Base-by-base conservation (phyloP, 805 yeast species). In the Saccharomycopsis microspora region DNA sequence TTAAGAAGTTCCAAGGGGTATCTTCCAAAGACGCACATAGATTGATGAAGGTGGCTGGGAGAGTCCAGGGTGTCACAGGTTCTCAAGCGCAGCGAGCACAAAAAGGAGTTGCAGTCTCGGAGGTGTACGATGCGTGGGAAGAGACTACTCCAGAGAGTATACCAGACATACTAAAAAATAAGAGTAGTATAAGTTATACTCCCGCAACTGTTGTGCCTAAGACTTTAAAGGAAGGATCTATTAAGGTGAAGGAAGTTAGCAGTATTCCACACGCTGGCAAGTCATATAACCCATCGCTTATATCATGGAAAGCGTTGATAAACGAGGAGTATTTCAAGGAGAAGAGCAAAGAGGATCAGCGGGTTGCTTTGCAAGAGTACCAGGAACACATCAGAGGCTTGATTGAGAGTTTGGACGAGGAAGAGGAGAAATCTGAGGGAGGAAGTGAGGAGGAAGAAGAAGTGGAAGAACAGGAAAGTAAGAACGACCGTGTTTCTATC, bases 281-380 rank as follows among this genome's bases (percentile, higher is more conserved):
- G 62, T 89, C 97, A 2, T 93, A 87, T 60, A 93, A 93, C 60
- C 98, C 98, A 30, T 74, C 90, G 8, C 69, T 80, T 54, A 83
- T 81, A 48, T 77, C 84, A 31, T 93, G 98, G 98, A 78, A 78
- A 56, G 64, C 63, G 19, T 71, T 89, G 56, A 75, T 93, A 45
- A 68, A 75, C 46, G 67, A 70, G 46, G 97, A 88, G 64, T 81
- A 72, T 56, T 71, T 61, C 45, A 68, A 70, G 47, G 95, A 87
- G 58, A 76, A 78, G 58, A 70, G 75, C 44, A 74, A 71, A 48
- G 96, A 86, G 57, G 76, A 78, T 50, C 72, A 77, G 57, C 74
- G 83, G 57, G 63, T 74, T 46, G 71, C 72, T 46, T 68, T 85
- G 49, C 77, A 75, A 57, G 85, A 76, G 48, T 78, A 83, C 57